A percentile compares a stretch with the other conserved stretches of the same genome.
Conservation (phyloP, 2,329 filamentous ascomycete species). For the Penicillium sp. region DNA sequence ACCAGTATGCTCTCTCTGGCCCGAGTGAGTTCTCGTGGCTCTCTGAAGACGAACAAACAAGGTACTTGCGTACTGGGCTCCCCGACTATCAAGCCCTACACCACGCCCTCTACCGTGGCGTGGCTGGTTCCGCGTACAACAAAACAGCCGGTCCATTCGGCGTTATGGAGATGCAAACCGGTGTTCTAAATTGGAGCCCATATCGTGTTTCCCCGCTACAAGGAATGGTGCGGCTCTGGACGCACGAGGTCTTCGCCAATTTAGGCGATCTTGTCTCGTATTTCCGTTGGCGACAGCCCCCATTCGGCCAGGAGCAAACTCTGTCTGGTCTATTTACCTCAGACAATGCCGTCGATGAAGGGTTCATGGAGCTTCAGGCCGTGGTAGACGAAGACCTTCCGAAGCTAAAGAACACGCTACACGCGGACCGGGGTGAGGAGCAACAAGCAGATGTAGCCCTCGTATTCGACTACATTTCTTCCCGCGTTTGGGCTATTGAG, state of each 20-base stretch:
- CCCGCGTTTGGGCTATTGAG: background rate
- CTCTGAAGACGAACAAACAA: background rate
- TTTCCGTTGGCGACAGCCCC: slow-evolving; percentile 2
- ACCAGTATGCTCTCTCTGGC: background rate
- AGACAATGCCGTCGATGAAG: background rate
- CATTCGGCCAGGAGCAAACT: background rate
- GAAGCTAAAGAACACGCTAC: background rate
- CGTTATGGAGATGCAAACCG: background rate
- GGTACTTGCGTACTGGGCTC: background rate
- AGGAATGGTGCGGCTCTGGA: slow-evolving; percentile 2
- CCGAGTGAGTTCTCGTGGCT: background rate
- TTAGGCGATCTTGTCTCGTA: background rate
- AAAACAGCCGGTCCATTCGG: background rate
- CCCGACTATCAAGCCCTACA: background rate
- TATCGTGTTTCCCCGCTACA: background rate
- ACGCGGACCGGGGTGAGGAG: background rate
- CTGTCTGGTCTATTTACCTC: background rate
- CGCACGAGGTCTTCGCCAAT: background rate
- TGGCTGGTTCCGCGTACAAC: background rate
- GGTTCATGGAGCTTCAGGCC: background rate
- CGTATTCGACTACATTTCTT: background rate
- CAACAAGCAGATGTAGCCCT: background rate
- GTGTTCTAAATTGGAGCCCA: background rate
- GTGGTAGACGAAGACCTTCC: background rate
- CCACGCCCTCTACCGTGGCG: slow-evolving; percentile 1